Conservation (phyloP, 2,329 filamentous ascomycete genomes). For the Ophiostoma fasciatum region DNA sequence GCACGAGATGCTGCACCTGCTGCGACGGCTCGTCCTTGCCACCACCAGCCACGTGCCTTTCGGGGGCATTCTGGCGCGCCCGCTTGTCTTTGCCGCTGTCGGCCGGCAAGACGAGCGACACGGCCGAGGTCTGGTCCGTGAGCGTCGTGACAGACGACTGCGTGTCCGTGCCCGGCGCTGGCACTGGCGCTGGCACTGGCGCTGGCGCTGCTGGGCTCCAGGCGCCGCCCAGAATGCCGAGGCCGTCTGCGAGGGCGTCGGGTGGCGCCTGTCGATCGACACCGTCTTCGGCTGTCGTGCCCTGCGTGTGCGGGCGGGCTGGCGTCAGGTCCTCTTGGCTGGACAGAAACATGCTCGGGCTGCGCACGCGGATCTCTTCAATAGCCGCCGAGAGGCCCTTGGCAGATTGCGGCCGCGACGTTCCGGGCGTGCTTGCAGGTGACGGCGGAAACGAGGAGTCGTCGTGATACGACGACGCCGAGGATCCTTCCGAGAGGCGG, state of each 20-base stretch:
- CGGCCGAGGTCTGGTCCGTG: conserved; percentile 7
- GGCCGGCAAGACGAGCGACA: conserved; percentile 1
- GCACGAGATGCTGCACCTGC: neutral
- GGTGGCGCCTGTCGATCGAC: too few species aligned
- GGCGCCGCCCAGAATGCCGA: conserved; percentile 10
- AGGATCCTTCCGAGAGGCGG: conserved; percentile 18
- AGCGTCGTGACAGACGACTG: conserved; percentile 15
- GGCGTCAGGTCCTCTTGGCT: neutral
- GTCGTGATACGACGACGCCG: conserved; percentile 27
- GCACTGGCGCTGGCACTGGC: too few species aligned
- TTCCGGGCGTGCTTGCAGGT: conserved; percentile 25
- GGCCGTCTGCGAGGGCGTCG: conserved; percentile 3
- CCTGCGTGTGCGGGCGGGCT: too few species aligned
- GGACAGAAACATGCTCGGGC: neutral
- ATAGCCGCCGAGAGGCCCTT: conserved; percentile 17
- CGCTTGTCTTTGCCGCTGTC: conserved; percentile 6
- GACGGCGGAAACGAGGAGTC: conserved; percentile 21
- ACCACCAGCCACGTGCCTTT: conserved; percentile 7
- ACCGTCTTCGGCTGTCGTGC: too few species aligned
- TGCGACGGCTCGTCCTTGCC: neutral
- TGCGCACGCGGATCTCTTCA: conserved; percentile 10
- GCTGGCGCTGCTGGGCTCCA: too few species aligned
- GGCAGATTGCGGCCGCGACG: conserved; percentile 26
- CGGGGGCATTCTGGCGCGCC: neutral
- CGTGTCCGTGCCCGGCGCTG: conserved; percentile 15